Percentiles rank a stretch among this genome's conserved stretches.
These are phyloP conservation scores for Xylaria sp. DNA, from an alignment of 2,329 filamentous ascomycete genomes.

Conservation along the genomic window DNA sequence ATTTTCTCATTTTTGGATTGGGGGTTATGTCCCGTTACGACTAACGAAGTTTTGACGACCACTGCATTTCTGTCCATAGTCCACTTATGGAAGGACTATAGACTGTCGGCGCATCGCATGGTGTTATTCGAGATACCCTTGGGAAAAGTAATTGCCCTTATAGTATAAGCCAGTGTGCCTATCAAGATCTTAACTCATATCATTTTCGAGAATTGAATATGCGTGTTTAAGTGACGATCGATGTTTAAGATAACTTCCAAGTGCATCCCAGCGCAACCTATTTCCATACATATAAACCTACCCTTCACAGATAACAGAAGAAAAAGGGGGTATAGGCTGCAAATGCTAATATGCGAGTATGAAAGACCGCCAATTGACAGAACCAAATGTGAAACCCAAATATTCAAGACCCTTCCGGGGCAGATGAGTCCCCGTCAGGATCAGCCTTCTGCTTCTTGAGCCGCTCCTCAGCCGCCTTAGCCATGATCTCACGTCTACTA, in stretches of 20 bases:
- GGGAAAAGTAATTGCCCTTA: not conserved
- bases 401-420: slow-evolving; percentile 27
- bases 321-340: slow-evolving; percentile 27
- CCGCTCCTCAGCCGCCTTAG: slow-evolving; percentile 77
- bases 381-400: slow-evolving; percentile 11
- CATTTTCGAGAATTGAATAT: not conserved
- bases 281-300: slow-evolving; percentile 13
- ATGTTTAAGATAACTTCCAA: not conserved
- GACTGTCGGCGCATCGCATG: slow-evolving; percentile 10
- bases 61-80: slow-evolving; percentile 14
- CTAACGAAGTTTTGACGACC: slow-evolving; percentile 21
- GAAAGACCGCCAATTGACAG: not conserved
- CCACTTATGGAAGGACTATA: not conserved
- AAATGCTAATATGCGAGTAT: slow-evolving; percentile 9
- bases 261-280: not conserved
- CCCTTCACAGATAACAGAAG: not conserved
- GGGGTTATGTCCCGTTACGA: slow-evolving; percentile 8
- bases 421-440: slow-evolving; percentile 33
- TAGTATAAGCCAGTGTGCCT: not conserved
- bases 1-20: not conserved
- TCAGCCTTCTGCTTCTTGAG: slow-evolving; percentile 57
- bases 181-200: not conserved
- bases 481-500: slow-evolving; percentile 78
- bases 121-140: slow-evolving; percentile 34
- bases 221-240: not conserved